A percentile compares a stretch with the other conserved stretches of the same genome.
These are phyloP conservation scores for Fusarium xylarioides DNA, from an alignment of 2,329 filamentous ascomycete species.

Conservation along the genomic window DNA sequence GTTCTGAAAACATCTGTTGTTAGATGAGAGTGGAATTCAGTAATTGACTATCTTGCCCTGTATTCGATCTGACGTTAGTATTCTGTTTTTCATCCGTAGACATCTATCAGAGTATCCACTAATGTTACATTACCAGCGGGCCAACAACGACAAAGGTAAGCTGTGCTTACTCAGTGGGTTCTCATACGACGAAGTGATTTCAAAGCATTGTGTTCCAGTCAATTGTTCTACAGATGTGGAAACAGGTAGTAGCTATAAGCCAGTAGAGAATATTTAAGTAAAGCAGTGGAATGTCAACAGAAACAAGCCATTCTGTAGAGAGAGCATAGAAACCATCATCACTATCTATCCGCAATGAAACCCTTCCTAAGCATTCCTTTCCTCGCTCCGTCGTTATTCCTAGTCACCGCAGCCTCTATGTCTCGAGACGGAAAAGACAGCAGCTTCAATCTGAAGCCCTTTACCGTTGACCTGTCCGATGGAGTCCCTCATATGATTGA, in stretches of 20 bases:
- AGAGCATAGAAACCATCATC: neutral
- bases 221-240: neutral
- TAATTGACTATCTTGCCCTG: too few species aligned
- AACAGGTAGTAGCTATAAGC: neutral
- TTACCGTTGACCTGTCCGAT: neutral
- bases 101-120: too few species aligned
- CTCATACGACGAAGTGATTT: neutral
- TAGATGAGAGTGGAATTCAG: too few species aligned
- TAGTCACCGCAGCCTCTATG: neutral
- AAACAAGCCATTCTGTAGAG: neutral
- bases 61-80: too few species aligned
- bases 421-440: neutral
- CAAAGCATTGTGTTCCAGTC: neutral
- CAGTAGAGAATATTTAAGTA: neutral
- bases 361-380: neutral
- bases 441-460: neutral
- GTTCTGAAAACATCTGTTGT: too few species aligned
- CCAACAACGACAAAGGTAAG: too few species aligned
- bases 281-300: neutral
- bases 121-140: too few species aligned
- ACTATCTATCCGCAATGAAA: neutral
- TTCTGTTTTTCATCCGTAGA: too few species aligned
- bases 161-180: too few species aligned
- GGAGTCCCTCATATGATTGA: neutral
- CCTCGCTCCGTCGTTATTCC: accelerated